A percentile compares a stretch with the other conserved stretches of the same genome.
These are phyloP conservation scores for Camellia lanceoleosa DNA, from an alignment of 148 eudicot genomes.

Conservation along the genomic window DNA sequence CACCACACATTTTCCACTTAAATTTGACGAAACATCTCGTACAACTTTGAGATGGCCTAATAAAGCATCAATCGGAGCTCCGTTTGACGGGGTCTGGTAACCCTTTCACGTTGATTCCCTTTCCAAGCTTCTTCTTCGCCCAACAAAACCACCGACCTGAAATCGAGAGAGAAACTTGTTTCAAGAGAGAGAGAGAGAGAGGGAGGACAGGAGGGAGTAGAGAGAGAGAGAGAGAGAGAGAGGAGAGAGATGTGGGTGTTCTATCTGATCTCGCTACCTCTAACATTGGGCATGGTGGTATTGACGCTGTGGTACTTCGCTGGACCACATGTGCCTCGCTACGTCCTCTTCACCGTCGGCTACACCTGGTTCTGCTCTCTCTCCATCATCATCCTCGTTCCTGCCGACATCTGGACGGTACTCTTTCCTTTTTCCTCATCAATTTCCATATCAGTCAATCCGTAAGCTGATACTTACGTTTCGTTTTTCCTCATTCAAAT, in stretches of 20 bases:
- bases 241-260: conserved; percentile 68
- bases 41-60: no score
- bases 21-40: no score
- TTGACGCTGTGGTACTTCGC: conserved; percentile 67
- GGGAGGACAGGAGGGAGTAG: not conserved
- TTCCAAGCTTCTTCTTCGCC: not conserved
- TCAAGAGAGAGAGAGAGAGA: not conserved
- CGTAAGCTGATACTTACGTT: not conserved
- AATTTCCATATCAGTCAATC: no score
- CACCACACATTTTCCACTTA: no score
- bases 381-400: conserved; percentile 78
- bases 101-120: not conserved
- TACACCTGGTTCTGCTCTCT: conserved; percentile 92
- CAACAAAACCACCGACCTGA: not conserved
- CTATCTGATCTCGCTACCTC: conserved; percentile 72
- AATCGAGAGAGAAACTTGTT: not conserved
- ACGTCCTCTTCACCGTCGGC: conserved; percentile 71
- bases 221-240: not conserved
- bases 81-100: not conserved
- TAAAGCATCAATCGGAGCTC: not conserved
- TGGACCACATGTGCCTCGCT: conserved; percentile 72
- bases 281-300: conserved; percentile 77
- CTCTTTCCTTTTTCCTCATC: no score
- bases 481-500: no score
- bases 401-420: conserved; percentile 92